Percentiles rank a stretch among this genome's conserved stretches.
These are phyloP conservation scores for Auriscalpium microsporum DNA, from an alignment of 768 basidiomycete genomes.

Conservation along the genomic window DNA sequence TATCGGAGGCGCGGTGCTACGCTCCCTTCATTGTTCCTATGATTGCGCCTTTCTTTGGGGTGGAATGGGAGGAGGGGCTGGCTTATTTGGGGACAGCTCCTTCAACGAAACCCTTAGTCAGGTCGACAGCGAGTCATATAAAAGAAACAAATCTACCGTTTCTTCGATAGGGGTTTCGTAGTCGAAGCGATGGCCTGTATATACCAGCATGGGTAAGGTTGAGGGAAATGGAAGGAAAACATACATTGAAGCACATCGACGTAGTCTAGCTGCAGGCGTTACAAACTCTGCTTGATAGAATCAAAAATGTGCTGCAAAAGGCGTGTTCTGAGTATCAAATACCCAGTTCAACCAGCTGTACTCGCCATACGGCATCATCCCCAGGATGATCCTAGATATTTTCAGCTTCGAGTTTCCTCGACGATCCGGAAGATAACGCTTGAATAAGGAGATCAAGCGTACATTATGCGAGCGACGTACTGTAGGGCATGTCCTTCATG, in stretches of 20 bases:
- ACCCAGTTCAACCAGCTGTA: constrained; percentile 30
- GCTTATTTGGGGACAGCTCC: no score
- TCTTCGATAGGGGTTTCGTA: constrained; percentile 34
- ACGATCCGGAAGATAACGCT: constrained; percentile 12
- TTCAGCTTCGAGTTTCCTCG: constrained; percentile 23
- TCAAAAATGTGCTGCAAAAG: constrained; percentile 46
- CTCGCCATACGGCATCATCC: constrained; percentile 26
- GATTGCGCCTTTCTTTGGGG: no score
- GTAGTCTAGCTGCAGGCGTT: constrained; percentile 63
- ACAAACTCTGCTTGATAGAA: constrained; percentile 43
- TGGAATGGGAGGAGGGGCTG: no score
- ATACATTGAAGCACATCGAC: constrained; percentile 63
- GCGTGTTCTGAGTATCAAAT: constrained; percentile 1
- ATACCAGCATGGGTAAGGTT: neutral
- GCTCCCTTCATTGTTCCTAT: no score
- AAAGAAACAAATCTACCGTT: constrained; percentile 12
- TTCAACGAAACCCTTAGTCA: no score
- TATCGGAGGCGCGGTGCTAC: no score
- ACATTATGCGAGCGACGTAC: neutral
- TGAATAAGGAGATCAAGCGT: neutral
- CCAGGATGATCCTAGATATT: constrained; percentile 25
- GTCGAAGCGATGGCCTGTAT: constrained; percentile 33
- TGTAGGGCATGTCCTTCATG: neutral
- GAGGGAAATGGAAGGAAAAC: neutral
- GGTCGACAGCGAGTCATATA: neutral